These are phyloP conservation scores for Blastosporella zonata DNA, from an alignment of 1,284 basidiomycete species.

Conservation along the genomic window DNA sequence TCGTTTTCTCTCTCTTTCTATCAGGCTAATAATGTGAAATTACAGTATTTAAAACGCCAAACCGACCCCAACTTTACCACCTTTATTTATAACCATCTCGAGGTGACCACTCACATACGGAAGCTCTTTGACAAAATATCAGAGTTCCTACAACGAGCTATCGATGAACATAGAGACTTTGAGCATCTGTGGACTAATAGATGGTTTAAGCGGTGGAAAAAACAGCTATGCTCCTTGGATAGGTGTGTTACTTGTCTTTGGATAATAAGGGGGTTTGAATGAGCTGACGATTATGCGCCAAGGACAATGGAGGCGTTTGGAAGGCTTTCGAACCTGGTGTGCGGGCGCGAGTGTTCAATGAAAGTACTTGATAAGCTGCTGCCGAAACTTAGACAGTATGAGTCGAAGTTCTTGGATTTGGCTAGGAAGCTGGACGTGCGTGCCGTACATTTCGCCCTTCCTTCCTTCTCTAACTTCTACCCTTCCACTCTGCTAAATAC, in stretches of 20 bases:
- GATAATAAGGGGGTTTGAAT: neutral
- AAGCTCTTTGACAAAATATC: neutral
- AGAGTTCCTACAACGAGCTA: neutral
- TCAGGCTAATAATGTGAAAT: neutral
- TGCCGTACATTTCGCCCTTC: constrained; percentile 2
- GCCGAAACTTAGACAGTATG: constrained; percentile 21
- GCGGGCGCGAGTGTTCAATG: constrained; percentile 4
- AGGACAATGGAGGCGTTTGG: constrained; percentile 12
- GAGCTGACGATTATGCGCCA: neutral
- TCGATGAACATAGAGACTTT: neutral
- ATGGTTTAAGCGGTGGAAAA: constrained; percentile 33
- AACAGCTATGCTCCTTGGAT: constrained; percentile 30
- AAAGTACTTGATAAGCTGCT: constrained; percentile 24
- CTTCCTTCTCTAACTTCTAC: neutral
- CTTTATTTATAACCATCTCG: neutral
- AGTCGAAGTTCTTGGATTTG: constrained; percentile 33
- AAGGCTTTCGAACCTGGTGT: constrained; percentile 7
- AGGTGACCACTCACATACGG: neutral
- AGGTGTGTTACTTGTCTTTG: constrained; percentile 23
- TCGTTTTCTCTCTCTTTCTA: neutral
- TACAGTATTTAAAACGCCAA: constrained; percentile 6
- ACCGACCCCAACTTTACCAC: constrained; percentile 1
- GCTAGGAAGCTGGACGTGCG: constrained; percentile 32
- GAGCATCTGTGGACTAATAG: constrained; percentile 24
- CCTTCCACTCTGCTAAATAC: constrained; percentile 8